Evolutionary conservation across 257 asterid genomes (phyloP), one percentile per base, ranked within the genome.

Genomic region (Datura wrightii): DNA sequence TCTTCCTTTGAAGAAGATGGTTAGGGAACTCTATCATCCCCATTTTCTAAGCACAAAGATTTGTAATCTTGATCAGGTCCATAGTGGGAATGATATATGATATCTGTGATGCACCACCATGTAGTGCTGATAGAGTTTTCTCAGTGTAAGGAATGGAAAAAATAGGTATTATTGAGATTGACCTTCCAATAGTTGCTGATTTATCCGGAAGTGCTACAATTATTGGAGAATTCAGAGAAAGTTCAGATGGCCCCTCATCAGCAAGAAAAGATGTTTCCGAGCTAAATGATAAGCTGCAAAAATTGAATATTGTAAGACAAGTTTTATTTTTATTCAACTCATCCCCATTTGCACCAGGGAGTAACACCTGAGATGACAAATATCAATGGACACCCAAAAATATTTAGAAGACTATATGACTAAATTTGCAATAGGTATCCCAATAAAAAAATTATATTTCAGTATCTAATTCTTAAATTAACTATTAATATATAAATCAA

Each of bases 231-330:
- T 89, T 88, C 85, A 91, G 85, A 76, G 97, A 93, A 84, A 94
- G 89, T 80, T 91, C 93, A 80, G 97, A 91, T 87, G 99, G 98
- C 82, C 99, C 99, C 89, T 96, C 99, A 82, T 96, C 98, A 85
- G 98, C 99, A 82, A 96, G 98, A 90, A 96, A 94, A 85, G 98
- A 96, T 39, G 99, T 96, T 88, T 96, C 99, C 88, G 83, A 84
- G 97, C 99, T 87, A 96, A 89, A 90, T 96, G 99, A 88, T 96
- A 96, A 85, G 99, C 98, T 4, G 99, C 98, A 85, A 96, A 96
- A 85, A 96, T 88, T 88, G 98, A 97, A 90, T 96, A 96, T 86
- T 92, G 99, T 81, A 96, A 86, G 52, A 94, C 96, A 78, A 91
- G 99, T 89, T 96, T 96, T 84, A 94, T 97, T 89, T 96, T 96